Evolutionary conservation across 768 basidiomycete species (phyloP), one percentile per base, ranked within the genome.

Genomic region (Lentinula edodes): DNA sequence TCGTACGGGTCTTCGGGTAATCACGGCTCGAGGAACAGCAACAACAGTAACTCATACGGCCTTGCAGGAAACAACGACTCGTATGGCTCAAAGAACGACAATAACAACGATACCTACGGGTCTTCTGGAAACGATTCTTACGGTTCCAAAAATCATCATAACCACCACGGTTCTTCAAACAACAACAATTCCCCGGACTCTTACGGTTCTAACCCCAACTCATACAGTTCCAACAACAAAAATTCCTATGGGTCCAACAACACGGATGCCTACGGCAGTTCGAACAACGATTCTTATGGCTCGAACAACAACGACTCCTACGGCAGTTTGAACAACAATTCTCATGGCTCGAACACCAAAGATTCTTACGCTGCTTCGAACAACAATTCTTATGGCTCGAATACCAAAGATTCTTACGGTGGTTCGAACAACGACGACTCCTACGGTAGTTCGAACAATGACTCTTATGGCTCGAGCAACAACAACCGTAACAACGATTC

Each of bases 61-160:
- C 46, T 43, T 57, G 63, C 58, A 59, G 43, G 62, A 39, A 56
- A 52, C 58, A 62, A 52, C n/a, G 58, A 58, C 61, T 45, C 59
- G 51, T 64, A 62, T 36, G 42, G 60, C 3, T 41, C 45, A 7
- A 28, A 20, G 43, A 60, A 62, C 43, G 36, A 60, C 58, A 51
- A 39, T 35, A 34, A 32, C 46, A 65, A 63, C 16, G 20, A 58
- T n/a, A 43, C 56, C 5, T 61, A 58, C 41, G 60, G 54, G 12
- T 57, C 58, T 48, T 56, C 35, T 35, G 18, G 38, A 28, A 61
- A 61, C 53, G 67, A 55, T 8, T 65, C 68, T 64, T 72, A 65
- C 66, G 13, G 62, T 15, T 28, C 23, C 6, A 16, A 16, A 7
- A 45, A 45, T 10, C 6, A 23, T 12, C 3, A 57, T 45, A 38